Percentiles rank a stretch among this genome's conserved stretches.
phyloP scores from a whole-genome alignment of 1,284 basidiomycete species.

The Butyriboletus appendiculatus region DNA sequence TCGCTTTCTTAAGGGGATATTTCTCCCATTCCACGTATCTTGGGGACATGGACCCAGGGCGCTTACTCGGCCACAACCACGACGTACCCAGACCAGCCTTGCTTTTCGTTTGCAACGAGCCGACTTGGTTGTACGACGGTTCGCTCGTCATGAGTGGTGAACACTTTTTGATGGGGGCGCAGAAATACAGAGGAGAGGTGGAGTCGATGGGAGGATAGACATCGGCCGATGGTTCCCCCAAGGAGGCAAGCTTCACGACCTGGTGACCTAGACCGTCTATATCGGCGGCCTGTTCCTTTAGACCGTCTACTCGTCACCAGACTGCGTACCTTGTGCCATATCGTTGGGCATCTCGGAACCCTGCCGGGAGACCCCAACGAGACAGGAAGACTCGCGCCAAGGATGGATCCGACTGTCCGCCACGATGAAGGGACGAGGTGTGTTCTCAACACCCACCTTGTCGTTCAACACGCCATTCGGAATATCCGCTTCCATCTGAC shows the following conservation, averaged over 20 bases:
- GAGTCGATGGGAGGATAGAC: not conserved
- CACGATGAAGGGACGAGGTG: not conserved
- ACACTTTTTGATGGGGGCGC: no score
- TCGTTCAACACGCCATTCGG: not conserved
- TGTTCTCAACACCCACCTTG: not conserved
- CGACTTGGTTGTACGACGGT: not conserved
- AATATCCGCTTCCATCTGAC: not conserved
- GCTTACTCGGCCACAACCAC: no score
- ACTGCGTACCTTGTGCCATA: not conserved
- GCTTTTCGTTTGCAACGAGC: constrained; percentile 15
- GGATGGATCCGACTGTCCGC: not conserved
- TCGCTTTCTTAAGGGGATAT: constrained; percentile 14
- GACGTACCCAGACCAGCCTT: constrained; percentile 16
- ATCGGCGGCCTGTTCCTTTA: not conserved
- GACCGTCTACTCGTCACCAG: not conserved
- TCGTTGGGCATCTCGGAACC: not conserved
- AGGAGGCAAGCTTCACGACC: not conserved
- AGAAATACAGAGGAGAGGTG: not conserved
- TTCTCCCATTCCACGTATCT: constrained; percentile 22
- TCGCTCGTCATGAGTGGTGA: constrained; percentile 1
- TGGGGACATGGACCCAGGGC: no score
- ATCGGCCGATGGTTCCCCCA: not conserved
- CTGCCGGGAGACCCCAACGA: not conserved
- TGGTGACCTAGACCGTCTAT: not conserved
- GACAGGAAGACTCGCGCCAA: no score